Percentiles rank a stretch among this genome's conserved stretches.
These are phyloP conservation scores for Polytrichum commune DNA, from an alignment of 225 moss, liverwort and hornwort genomes.

Conservation along the genomic window DNA sequence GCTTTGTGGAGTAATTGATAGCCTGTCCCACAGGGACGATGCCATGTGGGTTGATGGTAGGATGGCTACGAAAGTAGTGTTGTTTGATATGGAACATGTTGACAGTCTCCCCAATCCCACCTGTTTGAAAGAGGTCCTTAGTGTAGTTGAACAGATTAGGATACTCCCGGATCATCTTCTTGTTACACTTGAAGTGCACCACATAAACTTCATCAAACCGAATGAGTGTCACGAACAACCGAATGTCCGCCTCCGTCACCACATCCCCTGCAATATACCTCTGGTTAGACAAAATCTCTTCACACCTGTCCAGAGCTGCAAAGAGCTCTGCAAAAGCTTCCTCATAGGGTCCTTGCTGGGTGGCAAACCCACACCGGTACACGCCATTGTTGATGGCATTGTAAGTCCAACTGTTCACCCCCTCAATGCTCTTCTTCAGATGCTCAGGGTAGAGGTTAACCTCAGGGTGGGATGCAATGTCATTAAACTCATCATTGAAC, in stretches of 20 bases:
- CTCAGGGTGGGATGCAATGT: slow-evolving; percentile 42
- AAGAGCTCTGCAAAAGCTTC: slow-evolving; percentile 65
- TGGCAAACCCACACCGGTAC: slow-evolving; percentile 59
- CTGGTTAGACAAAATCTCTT: slow-evolving; percentile 71
- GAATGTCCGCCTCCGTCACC: slow-evolving; percentile 77
- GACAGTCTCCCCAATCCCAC: slow-evolving; percentile 65
- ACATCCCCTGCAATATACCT: slow-evolving; percentile 73
- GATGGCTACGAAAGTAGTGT: slow-evolving; percentile 83
- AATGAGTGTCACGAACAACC: slow-evolving; percentile 84
- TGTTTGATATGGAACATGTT: slow-evolving; percentile 79
- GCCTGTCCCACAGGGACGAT: slow-evolving; percentile 51
- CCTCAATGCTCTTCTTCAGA: slow-evolving; percentile 32
- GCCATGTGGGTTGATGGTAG: slow-evolving; percentile 64
- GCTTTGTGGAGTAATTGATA: slow-evolving; percentile 53
- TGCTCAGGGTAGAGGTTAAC: slow-evolving; percentile 38
- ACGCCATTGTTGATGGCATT: slow-evolving; percentile 62
- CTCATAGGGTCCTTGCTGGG: slow-evolving; percentile 61
- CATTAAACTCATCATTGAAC: slow-evolving; percentile 60
- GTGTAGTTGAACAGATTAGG: slow-evolving; percentile 82
- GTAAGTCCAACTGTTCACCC: slow-evolving; percentile 52
- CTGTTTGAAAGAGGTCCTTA: slow-evolving; percentile 75
- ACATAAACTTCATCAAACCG: slow-evolving; percentile 92
- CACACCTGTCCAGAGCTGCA: slow-evolving; percentile 64
- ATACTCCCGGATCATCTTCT: slow-evolving; percentile 70
- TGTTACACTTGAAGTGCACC: slow-evolving; percentile 84